Conservation (phyloP, 768 basidiomycete species). For the Collybia sp. region DNA sequence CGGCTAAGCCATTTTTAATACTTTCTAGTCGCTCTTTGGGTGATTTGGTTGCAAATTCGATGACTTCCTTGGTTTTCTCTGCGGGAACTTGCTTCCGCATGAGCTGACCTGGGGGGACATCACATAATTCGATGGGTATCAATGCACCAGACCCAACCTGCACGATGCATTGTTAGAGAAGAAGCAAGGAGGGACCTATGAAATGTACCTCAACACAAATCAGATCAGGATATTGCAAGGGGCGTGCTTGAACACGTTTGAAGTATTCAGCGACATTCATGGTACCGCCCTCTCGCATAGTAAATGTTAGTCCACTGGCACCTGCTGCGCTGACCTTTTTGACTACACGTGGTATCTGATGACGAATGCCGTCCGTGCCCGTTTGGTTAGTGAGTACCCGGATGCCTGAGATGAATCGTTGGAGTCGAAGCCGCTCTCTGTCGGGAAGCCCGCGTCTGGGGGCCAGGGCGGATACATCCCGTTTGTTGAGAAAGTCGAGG, state of each 20-base stretch:
- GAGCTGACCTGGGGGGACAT: conserved; percentile 56
- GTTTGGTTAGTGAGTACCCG: conserved; percentile 39
- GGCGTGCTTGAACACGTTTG: conserved; percentile 41
- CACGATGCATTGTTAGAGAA: neutral
- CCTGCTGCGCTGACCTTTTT: conserved; percentile 53
- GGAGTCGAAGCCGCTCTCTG: conserved; percentile 48
- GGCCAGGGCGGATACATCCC: conserved; percentile 28
- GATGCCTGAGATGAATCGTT: conserved; percentile 52
- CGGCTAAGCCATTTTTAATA: conserved; percentile 50
- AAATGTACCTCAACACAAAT: conserved; percentile 62
- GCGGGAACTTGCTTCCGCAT: conserved; percentile 69
- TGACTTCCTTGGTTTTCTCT: conserved; percentile 58
- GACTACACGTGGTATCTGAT: conserved; percentile 49
- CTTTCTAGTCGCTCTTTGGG: conserved; percentile 51
- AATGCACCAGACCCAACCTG: conserved; percentile 60
- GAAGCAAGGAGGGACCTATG: neutral
- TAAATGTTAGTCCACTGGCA: conserved; percentile 52
- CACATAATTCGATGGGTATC: conserved; percentile 60
- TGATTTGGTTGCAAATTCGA: conserved; percentile 62
- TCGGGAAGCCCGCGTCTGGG: conserved; percentile 45
- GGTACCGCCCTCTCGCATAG: conserved; percentile 47
- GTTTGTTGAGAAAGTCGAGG: conserved; percentile 39
- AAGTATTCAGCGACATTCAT: conserved; percentile 64
- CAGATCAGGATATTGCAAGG: conserved; percentile 55
- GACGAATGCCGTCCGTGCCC: conserved; percentile 20